Conservation (phyloP, 805 yeast genomes). For the Myxozyma melibiosi region DNA sequence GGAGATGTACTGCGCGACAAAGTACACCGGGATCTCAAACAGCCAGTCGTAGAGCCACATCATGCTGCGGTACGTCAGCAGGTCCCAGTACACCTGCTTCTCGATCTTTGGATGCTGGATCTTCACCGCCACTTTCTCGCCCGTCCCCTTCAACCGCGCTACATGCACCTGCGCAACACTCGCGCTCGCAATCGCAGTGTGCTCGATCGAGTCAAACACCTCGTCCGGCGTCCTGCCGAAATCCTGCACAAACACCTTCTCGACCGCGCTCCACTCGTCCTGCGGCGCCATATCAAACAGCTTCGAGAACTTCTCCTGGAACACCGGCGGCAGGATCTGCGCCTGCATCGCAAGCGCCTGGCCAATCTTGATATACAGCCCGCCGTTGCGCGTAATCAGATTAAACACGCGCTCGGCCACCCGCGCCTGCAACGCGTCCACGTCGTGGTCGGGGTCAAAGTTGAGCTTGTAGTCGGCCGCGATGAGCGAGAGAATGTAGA, state of each 20-base stretch:
- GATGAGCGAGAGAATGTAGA: slow-evolving; percentile 51
- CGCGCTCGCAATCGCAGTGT: slow-evolving; percentile 70
- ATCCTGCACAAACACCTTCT: slow-evolving; percentile 37
- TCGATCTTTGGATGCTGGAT: slow-evolving; percentile 66
- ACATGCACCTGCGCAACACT: slow-evolving; percentile 72
- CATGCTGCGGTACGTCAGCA: slow-evolving; percentile 57
- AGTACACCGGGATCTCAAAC: slow-evolving; percentile 65
- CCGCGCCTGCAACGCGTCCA: slow-evolving; percentile 61
- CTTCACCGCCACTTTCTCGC: slow-evolving; percentile 63
- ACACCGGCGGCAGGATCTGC: slow-evolving; percentile 63
- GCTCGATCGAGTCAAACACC: slow-evolving; percentile 53
- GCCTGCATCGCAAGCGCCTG: slow-evolving; percentile 81
- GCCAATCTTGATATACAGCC: slow-evolving; percentile 73
- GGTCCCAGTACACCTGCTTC: slow-evolving; percentile 63
- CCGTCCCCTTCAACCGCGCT: slow-evolving; percentile 50
- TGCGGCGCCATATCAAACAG: slow-evolving; percentile 74
- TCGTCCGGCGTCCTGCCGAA: slow-evolving; percentile 51
- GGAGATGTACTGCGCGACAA: slow-evolving; percentile 59
- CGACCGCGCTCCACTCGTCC: slow-evolving; percentile 47
- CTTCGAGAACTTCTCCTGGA: slow-evolving; percentile 56
- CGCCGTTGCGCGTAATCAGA: slow-evolving; percentile 52
- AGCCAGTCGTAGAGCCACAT: slow-evolving; percentile 56
- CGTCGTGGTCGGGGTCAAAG: slow-evolving; percentile 50
- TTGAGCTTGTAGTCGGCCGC: slow-evolving; percentile 64
- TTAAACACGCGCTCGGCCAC: slow-evolving; percentile 56